Evolutionary conservation across 306 rosid genomes (phyloP).

Genomic region (Nissolia schottii): DNA sequence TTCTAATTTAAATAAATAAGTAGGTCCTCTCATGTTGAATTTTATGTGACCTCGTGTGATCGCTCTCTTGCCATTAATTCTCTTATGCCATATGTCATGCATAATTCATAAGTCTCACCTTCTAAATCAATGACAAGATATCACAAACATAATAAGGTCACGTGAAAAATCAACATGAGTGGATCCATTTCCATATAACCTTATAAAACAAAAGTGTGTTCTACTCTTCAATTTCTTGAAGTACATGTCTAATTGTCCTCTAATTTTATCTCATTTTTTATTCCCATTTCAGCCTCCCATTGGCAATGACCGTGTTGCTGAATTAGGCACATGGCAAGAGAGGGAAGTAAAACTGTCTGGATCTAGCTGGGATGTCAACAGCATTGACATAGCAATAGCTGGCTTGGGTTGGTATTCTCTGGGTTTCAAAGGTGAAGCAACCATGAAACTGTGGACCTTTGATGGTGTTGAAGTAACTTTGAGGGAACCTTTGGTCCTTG

Average conservation of each 20-base stretch:
- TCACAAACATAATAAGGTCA: no score
- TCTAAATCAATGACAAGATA: no score
- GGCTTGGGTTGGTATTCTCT: conserved; percentile 85
- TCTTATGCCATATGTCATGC: no score
- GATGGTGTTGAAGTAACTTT: conserved; percentile 73
- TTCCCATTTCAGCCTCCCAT: conserved; percentile 68
- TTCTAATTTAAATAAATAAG: background rate
- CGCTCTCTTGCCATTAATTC: no score
- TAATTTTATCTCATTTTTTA: conserved; percentile 9
- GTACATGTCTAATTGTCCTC: background rate
- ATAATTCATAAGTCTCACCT: no score
- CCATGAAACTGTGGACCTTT: conserved; percentile 55
- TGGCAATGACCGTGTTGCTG: conserved; percentile 48
- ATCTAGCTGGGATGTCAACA: conserved; percentile 73
- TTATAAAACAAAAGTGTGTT: background rate
- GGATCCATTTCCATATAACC: no score
- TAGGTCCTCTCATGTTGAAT: no score
- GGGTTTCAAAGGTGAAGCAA: conserved; percentile 87
- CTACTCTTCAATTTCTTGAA: background rate
- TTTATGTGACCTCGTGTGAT: no score
- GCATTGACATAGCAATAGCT: conserved; percentile 69
- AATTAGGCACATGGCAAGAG: conserved; percentile 64
- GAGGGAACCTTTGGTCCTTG: conserved; percentile 86
- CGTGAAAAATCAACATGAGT: no score
- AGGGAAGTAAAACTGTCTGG: conserved; percentile 74